Conservation (phyloP, 345 rosid genomes). For the Jatropha curcas region DNA sequence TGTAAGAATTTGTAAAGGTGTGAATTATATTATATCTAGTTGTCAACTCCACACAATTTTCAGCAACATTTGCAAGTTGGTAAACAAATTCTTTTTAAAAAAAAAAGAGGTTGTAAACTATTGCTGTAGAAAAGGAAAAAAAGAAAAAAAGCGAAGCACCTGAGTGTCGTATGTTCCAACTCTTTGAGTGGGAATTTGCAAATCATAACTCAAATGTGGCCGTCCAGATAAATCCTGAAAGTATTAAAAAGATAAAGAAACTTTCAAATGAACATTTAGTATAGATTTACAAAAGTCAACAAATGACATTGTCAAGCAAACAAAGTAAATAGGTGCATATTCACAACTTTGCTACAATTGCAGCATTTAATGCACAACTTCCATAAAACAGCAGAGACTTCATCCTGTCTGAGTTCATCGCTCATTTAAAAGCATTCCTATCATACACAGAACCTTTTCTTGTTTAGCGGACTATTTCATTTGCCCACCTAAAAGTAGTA, state of each 20-base stretch:
- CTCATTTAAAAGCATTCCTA: slow-evolving; percentile 8
- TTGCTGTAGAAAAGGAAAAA: no score
- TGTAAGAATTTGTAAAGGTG: neutral
- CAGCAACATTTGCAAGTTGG: neutral
- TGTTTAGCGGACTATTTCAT: no score
- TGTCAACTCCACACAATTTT: neutral
- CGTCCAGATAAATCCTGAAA: slow-evolving; percentile 86
- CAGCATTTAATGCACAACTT: neutral
- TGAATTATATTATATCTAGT: slow-evolving; percentile 2
- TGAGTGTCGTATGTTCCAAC: slow-evolving; percentile 91
- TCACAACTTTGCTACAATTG: neutral
- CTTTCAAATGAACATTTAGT: slow-evolving; percentile 6
- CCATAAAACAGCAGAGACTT: neutral
- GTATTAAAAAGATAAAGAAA: neutral
- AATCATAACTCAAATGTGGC: slow-evolving; percentile 71
- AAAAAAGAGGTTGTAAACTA: no score
- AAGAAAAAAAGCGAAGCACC: slow-evolving; percentile 40
- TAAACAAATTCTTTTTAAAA: neutral
- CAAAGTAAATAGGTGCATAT: neutral
- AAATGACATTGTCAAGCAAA: neutral
- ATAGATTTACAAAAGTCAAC: neutral
- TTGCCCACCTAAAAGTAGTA: no score
- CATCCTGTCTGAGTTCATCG: neutral
- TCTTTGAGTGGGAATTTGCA: slow-evolving; percentile 75
- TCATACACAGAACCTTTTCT: neutral